Base-by-base conservation (phyloP, 2,329 filamentous ascomycete species). In the Juglanconis oblonga region DNA sequence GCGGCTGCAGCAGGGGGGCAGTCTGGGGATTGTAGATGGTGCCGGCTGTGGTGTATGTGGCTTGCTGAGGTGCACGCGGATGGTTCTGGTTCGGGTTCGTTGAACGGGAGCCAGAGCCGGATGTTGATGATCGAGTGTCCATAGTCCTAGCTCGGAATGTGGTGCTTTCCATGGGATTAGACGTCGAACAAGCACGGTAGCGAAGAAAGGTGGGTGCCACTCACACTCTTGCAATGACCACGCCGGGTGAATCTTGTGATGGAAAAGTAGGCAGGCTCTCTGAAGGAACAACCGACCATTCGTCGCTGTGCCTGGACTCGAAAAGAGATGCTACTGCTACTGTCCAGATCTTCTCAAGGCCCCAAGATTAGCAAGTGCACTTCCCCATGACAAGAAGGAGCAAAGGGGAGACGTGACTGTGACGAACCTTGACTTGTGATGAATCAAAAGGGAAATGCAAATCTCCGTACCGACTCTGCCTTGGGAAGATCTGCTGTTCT, bases 11-110 rank as follows among this genome's bases (percentile, higher is more conserved):
- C 13, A 79, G 78, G 47, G 76, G 73, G 13, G 74, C 68, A 13
- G 74, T 70, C 60, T 74, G 74, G 3, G 81, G 80, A 38, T 81
- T 81, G 70, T 81, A 84, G 51, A 82, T 73, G 4, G 82, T 83
- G n/a, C 82, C 82, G 29, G 82, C 82, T 7, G 82, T 84, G 14
- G 81, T 84, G 66, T 83, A 85, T 49, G 76, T 79, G 32, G 73
- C 73, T 62, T 76, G 75, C 57, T 67, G 72, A 59, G 62, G 48
- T 10, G 54, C n/a, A 29, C 17, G 3, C 17, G 48, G 33, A 35
- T 33, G 35, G 51, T 61, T 58, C 50, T 64, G 31, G 45, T 17
- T 47, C 36, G 59, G 57, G 58, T 44, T 38, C 51, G 62, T 48
- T 13, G 61, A 61, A 54, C 48, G 52, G 50, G 62, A 57, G 52